These are phyloP conservation scores for Dendryphion nanum DNA, from an alignment of 2,329 filamentous ascomycete species.

Conservation along the genomic window DNA sequence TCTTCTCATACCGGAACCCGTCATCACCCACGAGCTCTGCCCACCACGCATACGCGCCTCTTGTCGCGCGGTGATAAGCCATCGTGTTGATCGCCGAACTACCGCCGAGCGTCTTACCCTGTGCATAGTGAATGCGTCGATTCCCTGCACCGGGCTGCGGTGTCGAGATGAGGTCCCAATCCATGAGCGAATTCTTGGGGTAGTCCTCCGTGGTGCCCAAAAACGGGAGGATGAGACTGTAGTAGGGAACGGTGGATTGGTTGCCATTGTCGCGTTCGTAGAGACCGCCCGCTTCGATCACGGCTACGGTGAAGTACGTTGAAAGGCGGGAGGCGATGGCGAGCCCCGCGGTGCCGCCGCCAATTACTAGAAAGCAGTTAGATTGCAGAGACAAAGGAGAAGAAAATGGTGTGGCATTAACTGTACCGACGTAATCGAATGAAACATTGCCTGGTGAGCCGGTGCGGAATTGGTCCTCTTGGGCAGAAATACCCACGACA, in stretches of 20 bases:
- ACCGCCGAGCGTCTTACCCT: constrained; percentile 32
- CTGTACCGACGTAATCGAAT: constrained; percentile 11
- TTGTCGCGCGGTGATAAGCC: constrained; percentile 23
- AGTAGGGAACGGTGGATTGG: constrained; percentile 22
- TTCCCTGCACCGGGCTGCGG: constrained; percentile 15
- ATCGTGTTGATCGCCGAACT: constrained; percentile 25
- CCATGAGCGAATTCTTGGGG: constrained; percentile 19
- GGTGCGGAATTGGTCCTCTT: too few species aligned
- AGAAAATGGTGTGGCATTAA: constrained; percentile 1
- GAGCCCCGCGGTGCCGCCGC: constrained; percentile 28
- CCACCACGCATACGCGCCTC: constrained; percentile 26
- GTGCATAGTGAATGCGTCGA: constrained; percentile 30
- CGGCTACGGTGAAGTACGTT: constrained; percentile 18
- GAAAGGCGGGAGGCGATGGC: constrained; percentile 23
- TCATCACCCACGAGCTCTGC: constrained; percentile 30
- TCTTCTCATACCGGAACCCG: constrained; percentile 24
- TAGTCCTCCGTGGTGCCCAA: constrained; percentile 16
- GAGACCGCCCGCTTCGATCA: constrained; percentile 16
- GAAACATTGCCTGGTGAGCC: constrained; percentile 6
- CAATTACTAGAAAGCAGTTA: constrained; percentile 14
- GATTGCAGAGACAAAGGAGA: background rate
- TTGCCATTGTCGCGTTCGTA: constrained; percentile 22
- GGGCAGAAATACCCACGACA: too few species aligned
- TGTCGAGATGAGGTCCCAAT: constrained; percentile 27
- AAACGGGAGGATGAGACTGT: constrained; percentile 15